A percentile compares a stretch with the other conserved stretches of the same genome.
These are phyloP conservation scores for Teunomyces cretensis DNA, from an alignment of 805 yeast species.

Conservation along the genomic window DNA sequence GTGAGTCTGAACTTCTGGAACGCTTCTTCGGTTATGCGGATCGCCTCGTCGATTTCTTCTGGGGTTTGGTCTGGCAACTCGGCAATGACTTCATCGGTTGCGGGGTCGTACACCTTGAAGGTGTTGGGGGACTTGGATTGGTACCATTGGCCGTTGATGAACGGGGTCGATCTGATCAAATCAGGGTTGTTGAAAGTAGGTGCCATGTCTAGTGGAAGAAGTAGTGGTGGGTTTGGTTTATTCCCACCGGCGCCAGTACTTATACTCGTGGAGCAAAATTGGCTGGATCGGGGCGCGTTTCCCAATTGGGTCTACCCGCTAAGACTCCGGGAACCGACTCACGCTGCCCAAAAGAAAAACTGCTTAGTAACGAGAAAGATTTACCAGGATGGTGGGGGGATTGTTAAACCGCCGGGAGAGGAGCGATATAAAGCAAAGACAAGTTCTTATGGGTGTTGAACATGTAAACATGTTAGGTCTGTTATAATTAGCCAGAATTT, in stretches of 20 bases:
- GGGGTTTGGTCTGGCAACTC: slow-evolving; percentile 46
- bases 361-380: too few species aligned
- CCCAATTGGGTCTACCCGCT: slow-evolving; percentile 3
- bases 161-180: slow-evolving; percentile 32
- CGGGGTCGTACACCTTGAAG: slow-evolving; percentile 40
- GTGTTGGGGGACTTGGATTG: slow-evolving; percentile 37
- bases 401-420: too few species aligned
- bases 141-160: slow-evolving; percentile 40
- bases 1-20: slow-evolving; percentile 48
- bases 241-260: neutral
- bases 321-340: neutral
- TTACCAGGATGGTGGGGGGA: too few species aligned
- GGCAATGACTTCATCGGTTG: slow-evolving; percentile 34
- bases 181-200: slow-evolving; percentile 34
- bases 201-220: slow-evolving; percentile 12
- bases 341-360: too few species aligned
- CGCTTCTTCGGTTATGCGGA: slow-evolving; percentile 46
- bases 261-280: neutral
- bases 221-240: neutral
- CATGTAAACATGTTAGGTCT: too few species aligned
- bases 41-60: slow-evolving; percentile 45
- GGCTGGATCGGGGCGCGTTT: slow-evolving; percentile 5
- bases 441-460: too few species aligned
- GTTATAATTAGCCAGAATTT: too few species aligned
- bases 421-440: too few species aligned